Conservation (phyloP, 768 basidiomycete genomes). For the Tylopilus vinaceipallidus region DNA sequence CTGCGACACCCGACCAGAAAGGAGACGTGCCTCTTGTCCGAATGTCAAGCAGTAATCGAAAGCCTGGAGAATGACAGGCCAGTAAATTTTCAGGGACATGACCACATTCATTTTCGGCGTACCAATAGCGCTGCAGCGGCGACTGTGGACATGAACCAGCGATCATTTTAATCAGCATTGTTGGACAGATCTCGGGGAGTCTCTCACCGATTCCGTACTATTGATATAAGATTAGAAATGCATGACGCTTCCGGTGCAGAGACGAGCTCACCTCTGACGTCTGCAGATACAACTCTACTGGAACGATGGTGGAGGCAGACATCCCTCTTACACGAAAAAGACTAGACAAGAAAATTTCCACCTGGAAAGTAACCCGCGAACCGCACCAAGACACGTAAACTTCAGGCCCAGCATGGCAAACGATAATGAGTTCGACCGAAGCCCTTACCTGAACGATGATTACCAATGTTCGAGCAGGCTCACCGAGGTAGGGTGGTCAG, state of each 20-base stretch:
- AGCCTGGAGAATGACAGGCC: not conserved
- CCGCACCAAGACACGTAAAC: not conserved
- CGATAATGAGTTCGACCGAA: not conserved
- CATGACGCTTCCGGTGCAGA: not conserved
- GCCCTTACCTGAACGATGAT: no score
- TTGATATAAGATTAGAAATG: not conserved
- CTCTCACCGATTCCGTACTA: conserved; percentile 13
- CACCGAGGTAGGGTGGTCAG: no score
- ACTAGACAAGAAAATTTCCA: not conserved
- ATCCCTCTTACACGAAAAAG: conserved; percentile 4
- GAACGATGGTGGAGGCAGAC: conserved; percentile 7
- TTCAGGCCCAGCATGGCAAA: not conserved
- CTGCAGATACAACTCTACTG: conserved; percentile 13
- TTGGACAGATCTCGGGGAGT: no score
- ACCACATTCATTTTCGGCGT: not conserved
- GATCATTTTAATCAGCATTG: no score
- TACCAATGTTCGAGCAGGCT: no score
- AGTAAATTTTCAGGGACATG: not conserved
- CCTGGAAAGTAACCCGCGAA: not conserved
- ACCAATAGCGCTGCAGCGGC: conserved; percentile 15
- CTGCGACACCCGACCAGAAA: not conserved
- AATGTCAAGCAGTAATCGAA: conserved; percentile 20
- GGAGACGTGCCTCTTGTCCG: conserved; percentile 9
- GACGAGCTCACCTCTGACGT: conserved; percentile 9
- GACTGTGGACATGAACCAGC: conserved; percentile 1